Conservation (phyloP, 495 filamentous ascomycete species). For the Daldinia bambusicola region DNA sequence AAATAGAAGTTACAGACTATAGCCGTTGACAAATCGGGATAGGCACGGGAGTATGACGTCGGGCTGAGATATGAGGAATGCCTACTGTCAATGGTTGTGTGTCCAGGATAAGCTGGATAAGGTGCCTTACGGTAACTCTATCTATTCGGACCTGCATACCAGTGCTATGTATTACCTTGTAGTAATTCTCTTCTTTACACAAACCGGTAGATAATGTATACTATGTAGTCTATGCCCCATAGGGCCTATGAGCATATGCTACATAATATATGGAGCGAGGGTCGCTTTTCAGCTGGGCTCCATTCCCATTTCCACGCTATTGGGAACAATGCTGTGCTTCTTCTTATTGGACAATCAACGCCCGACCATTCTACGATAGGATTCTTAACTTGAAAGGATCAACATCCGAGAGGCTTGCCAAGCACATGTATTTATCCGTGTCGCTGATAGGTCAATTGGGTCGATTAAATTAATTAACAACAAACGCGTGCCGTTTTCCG, state of each 20-base stretch:
- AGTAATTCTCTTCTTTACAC: neutral
- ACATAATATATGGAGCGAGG: neutral
- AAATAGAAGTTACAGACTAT: neutral
- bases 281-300: constrained; percentile 31
- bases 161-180: no score
- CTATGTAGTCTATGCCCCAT: no score
- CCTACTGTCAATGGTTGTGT: neutral
- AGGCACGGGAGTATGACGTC: constrained; percentile 10
- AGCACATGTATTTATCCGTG: constrained; percentile 32
- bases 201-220: no score
- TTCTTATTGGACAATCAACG: constrained; percentile 32
- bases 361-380: constrained; percentile 2
- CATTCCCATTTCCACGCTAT: constrained; percentile 24
- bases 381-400: constrained; percentile 33
- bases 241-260: neutral
- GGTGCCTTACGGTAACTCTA: neutral
- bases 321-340: constrained; percentile 26
- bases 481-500: constrained; percentile 18
- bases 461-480: no score
- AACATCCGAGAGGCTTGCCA: constrained; percentile 9
- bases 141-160: neutral
- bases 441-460: constrained; percentile 37
- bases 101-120: neutral
- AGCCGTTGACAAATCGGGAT: neutral
- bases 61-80: constrained; percentile 12